Evolutionary conservation across 352 stramenopile genomes (phyloP).

Genomic region (Phytopythium litorale): DNA sequence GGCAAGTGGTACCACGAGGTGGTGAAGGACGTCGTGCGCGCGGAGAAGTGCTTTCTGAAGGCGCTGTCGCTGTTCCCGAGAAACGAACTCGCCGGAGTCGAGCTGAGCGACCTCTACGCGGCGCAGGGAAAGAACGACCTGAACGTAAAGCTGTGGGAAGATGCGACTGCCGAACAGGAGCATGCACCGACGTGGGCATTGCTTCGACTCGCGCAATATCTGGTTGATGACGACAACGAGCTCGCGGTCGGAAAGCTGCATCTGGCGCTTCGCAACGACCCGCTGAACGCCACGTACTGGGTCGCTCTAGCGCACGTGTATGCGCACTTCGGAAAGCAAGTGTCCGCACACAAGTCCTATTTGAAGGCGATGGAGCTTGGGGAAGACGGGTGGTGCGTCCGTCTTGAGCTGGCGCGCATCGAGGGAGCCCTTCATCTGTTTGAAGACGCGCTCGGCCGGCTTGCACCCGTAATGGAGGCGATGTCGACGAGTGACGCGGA

Average conservation of each 20-base stretch:
- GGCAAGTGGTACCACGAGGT: conserved; percentile 76
- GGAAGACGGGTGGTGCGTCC: conserved; percentile 58
- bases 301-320: conserved; percentile 78
- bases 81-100: conserved; percentile 52
- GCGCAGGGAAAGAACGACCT: conserved; percentile 52
- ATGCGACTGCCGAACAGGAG: conserved; percentile 51
- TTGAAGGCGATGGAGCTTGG: conserved; percentile 70
- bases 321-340: conserved; percentile 70
- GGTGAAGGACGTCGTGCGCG: conserved; percentile 52
- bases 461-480: conserved; percentile 36
- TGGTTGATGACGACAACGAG: conserved; percentile 68
- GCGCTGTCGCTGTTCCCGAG: conserved; percentile 53
- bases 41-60: conserved; percentile 86
- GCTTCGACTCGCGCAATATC: conserved; percentile 61
- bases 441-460: conserved; percentile 63
- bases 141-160: conserved; percentile 70
- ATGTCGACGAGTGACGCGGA: conserved; percentile 2
- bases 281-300: conserved; percentile 60
- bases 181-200: conserved; percentile 71
- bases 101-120: conserved; percentile 70
- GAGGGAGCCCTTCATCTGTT: conserved; percentile 68
- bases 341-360: conserved; percentile 80
- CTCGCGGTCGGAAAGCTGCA: conserved; percentile 64
- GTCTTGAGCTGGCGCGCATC: conserved; percentile 77
- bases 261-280: conserved; percentile 68